phyloP scores from a whole-genome alignment of 441 rosid genomes.

The California macrophylla region DNA sequence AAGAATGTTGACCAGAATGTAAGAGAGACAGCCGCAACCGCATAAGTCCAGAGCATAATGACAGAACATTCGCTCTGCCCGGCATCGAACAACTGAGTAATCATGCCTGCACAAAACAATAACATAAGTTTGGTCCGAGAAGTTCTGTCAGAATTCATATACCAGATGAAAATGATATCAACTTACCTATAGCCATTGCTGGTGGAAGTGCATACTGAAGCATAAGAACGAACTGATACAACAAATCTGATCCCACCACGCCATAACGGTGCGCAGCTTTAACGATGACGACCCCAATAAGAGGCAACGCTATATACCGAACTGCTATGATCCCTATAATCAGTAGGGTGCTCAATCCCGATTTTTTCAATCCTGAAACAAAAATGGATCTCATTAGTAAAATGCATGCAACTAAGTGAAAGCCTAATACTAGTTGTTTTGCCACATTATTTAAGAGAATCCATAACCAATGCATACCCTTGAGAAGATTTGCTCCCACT shows the following conservation, averaged over 20 bases:
- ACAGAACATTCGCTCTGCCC: constrained; percentile 29
- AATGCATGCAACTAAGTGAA: too few species aligned
- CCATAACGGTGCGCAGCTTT: constrained; percentile 24
- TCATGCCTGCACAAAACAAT: constrained; percentile 18
- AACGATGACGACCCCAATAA: constrained; percentile 24
- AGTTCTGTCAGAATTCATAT: not conserved
- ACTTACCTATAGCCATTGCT: constrained; percentile 20
- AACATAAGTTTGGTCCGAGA: not conserved
- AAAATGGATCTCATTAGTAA: not conserved
- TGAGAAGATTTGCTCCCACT: constrained; percentile 66
- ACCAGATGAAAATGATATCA: too few species aligned
- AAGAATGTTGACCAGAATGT: constrained; percentile 33
- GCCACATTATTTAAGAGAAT: not conserved
- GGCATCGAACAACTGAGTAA: constrained; percentile 23
- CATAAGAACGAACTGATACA: constrained; percentile 29
- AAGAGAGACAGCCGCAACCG: constrained; percentile 23
- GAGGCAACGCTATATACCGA: constrained; percentile 20
- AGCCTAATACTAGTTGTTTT: too few species aligned
- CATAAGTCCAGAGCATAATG: constrained; percentile 36
- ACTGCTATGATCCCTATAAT: constrained; percentile 24
- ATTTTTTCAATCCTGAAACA: constrained; percentile 22
- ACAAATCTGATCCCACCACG: constrained; percentile 22
- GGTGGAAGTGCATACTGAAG: constrained; percentile 33
- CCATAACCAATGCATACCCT: constrained; percentile 29
- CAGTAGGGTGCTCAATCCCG: constrained; percentile 4